A percentile compares a stretch with the other conserved stretches of the same genome.
These are phyloP conservation scores for Nasturtium officinale DNA, from an alignment of 345 rosid species.

Conservation along the genomic window DNA sequence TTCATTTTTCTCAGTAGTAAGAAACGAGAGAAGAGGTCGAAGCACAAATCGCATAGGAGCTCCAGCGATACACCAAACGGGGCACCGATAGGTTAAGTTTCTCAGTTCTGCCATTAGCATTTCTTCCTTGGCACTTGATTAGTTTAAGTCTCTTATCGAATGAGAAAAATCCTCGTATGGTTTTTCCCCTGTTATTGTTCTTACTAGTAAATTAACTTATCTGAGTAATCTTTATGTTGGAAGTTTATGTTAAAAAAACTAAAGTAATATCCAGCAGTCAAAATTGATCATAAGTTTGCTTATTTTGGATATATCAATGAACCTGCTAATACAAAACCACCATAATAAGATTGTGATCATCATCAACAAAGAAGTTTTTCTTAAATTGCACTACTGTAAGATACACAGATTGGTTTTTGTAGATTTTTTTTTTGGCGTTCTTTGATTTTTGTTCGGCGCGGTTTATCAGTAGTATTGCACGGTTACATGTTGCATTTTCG, in stretches of 20 bases:
- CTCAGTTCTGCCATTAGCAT: constrained; percentile 6
- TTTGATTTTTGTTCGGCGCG: too few relatives aligned
- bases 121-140: constrained; percentile 7
- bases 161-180: too few relatives aligned
- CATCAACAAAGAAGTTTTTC: not conserved
- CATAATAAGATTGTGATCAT: not conserved
- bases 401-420: too few relatives aligned
- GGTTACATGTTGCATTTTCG: too few relatives aligned
- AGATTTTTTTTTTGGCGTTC: too few relatives aligned
- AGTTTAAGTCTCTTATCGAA: constrained; percentile 21
- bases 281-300: not conserved
- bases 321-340: not conserved
- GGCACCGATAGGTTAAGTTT: constrained; percentile 24
- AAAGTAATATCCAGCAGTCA: not conserved
- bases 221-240: not conserved
- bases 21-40: constrained; percentile 90
- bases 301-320: not conserved
- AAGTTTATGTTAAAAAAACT: not conserved
- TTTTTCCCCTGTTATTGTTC: not conserved
- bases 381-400: too few relatives aligned
- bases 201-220: not conserved
- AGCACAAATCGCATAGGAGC: constrained; percentile 73
- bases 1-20: constrained; percentile 47
- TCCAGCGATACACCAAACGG: constrained; percentile 49
- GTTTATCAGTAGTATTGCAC: too few relatives aligned